Evolutionary conservation across 2,329 filamentous ascomycete species (phyloP).

Genomic region (Apiospora saccharicola): DNA sequence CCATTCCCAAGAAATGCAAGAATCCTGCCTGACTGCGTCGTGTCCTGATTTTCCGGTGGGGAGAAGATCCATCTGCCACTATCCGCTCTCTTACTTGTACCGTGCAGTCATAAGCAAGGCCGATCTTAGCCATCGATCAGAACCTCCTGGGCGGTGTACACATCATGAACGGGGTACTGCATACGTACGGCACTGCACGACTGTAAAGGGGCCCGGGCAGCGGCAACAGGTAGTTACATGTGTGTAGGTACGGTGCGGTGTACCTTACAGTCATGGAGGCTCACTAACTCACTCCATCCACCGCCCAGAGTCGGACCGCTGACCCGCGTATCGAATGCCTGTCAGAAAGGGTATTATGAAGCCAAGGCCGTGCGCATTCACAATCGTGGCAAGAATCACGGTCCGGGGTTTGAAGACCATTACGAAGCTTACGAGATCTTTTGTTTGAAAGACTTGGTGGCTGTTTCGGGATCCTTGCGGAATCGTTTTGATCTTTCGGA

Average conservation of each 20-base stretch:
- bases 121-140: slow-evolving; percentile 18
- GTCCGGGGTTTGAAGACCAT: background rate
- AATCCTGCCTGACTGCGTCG: slow-evolving; percentile 15
- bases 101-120: slow-evolving; percentile 10
- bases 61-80: slow-evolving; percentile 4
- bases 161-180: slow-evolving; percentile 2
- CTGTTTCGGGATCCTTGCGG: slow-evolving; percentile 7
- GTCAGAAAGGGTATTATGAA: background rate
- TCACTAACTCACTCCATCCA: background rate
- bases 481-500: background rate
- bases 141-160: background rate
- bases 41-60: slow-evolving; percentile 9
- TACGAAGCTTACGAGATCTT: slow-evolving; percentile 5
- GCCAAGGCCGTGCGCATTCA: background rate
- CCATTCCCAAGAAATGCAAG: slow-evolving; percentile 6
- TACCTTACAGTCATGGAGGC: slow-evolving; percentile 2
- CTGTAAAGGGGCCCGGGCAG: background rate
- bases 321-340: background rate
- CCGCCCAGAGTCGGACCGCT: slow-evolving; percentile 11
- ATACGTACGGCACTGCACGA: background rate
- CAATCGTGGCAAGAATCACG: background rate
- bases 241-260: background rate
- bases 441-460: background rate
- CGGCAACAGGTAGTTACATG: background rate
- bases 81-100: background rate